Base-by-base conservation (phyloP, 352 stramenopile genomes). In the Pythium angustatum region DNA sequence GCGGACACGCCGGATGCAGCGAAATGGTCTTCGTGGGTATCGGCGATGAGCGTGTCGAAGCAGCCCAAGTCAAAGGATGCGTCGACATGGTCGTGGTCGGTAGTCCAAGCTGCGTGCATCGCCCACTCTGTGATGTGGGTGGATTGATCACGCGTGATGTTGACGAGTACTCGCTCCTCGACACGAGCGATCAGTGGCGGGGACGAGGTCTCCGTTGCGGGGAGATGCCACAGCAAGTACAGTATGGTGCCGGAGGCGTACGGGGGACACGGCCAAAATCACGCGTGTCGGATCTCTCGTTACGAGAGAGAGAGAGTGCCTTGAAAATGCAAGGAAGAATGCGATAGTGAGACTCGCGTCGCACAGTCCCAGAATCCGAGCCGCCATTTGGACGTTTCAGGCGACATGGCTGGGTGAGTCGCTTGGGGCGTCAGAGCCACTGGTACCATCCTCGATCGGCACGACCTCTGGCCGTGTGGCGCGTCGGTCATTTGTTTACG, bases 21-120 rank as follows among this genome's bases (percentile, higher is more conserved):
- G 21, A 43, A 54, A 3, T 24, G 7, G 31, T 45, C 44, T 21
- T 12, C 26, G 26, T 34, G 17, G 12, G 27, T n/a, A 17, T 57
- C 33, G 6, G 38, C 15, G 36, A 64, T 8, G 19, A 64, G 47
- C 17, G 58, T 51, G 58, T 64, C 58, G 17, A 58, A 64, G 58
- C 45, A 41, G 36, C n/a, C 47, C 33, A 64, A 31, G 27, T 64
- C 50, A 49, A 59, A 54, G 48, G 49, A 54, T 8, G 38, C 48
- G 9, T 45, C 27, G 1, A 10, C 17, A n/a, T 45, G n/a, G 11
- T 53, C n/a, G 21, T 12, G 36, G 26, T 36, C 43, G 36, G 43
- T 17, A 9, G 11, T n/a, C n/a, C n/a, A n/a, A n/a, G n/a, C 21
- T 4, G 27, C 7, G 7, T n/a, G 5, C 47, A 53, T 53, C 15